Percentiles rank a stretch among this genome's conserved stretches.
phyloP scores from a whole-genome alignment of 108 stramenopile species.

The Skeletonema tropicum region DNA sequence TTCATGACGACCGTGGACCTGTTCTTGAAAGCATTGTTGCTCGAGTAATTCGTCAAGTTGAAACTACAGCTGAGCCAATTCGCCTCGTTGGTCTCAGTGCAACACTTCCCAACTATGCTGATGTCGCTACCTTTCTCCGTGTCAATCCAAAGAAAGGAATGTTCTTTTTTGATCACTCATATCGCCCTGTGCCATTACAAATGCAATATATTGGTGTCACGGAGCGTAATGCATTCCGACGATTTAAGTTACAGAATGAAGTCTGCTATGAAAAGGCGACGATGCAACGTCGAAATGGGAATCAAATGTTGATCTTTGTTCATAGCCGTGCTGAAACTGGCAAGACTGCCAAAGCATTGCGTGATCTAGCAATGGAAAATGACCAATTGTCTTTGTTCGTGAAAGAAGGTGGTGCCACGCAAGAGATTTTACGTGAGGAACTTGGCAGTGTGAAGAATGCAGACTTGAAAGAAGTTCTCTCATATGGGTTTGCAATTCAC shows the following conservation, averaged over 20 bases:
- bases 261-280: conserved; percentile 98
- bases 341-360: conserved; percentile 96
- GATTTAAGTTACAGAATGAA: conserved; percentile 98
- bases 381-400: conserved; percentile 91
- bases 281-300: conserved; percentile 83
- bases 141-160: conserved; percentile 96
- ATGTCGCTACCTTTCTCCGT: conserved; percentile 98
- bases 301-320: conserved; percentile 98
- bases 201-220: conserved; percentile 99
- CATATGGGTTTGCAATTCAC: conserved; percentile 98
- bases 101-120: conserved; percentile 99
- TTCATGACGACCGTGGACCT: conserved; percentile 98
- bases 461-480: conserved; percentile 94
- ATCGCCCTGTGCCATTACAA: conserved; percentile 98
- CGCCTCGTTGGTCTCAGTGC: conserved; percentile 98
- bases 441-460: conserved; percentile 83
- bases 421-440: conserved; percentile 94
- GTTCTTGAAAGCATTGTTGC: conserved; percentile 98
- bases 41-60: conserved; percentile 95
- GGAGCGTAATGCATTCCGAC: conserved; percentile 97
- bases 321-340: conserved; percentile 98
- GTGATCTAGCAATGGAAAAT: conserved; percentile 91
- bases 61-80: conserved; percentile 92
- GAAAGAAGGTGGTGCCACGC: conserved; percentile 88
- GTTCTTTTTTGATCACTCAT: conserved; percentile 99